Conservation (phyloP, 2,329 filamentous ascomycete species). For the Ceratocystiopsis sp. region DNA sequence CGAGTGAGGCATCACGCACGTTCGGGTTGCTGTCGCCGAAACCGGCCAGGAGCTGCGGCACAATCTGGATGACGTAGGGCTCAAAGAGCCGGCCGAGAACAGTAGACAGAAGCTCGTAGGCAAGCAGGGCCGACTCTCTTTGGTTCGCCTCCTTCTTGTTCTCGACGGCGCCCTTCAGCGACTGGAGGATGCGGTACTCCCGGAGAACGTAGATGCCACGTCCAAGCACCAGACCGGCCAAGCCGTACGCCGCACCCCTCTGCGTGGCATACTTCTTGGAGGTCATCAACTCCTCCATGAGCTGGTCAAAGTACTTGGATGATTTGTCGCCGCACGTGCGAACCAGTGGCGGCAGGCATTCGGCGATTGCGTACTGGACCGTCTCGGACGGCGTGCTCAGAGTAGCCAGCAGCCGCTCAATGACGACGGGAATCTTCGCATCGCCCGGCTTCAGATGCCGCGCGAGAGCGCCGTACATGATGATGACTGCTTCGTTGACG, state of each 20-base stretch:
- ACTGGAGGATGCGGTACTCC: conserved; percentile 73
- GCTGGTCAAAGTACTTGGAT: conserved; percentile 60
- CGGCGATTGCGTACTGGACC: conserved; percentile 90
- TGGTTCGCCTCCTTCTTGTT: conserved; percentile 89
- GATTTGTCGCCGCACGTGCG: conserved; percentile 63
- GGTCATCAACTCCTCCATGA: conserved; percentile 67
- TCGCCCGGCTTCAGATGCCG: conserved; percentile 78
- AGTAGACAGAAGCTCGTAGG: conserved; percentile 76
- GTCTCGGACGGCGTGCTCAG: conserved; percentile 90
- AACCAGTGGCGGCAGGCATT: conserved; percentile 84
- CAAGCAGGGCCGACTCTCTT: conserved; percentile 73
- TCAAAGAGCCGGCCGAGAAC: conserved; percentile 83
- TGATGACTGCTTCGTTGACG: conserved; percentile 92
- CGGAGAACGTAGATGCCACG: conserved; percentile 66
- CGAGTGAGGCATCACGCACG: conserved; percentile 82
- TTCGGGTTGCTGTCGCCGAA: conserved; percentile 82
- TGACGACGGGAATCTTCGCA: conserved; percentile 69
- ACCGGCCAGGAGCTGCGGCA: conserved; percentile 72
- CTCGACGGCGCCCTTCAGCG: conserved; percentile 66
- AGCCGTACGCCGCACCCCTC: conserved; percentile 83
- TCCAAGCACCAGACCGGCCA: conserved; percentile 81
- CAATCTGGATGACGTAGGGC: conserved; percentile 89
- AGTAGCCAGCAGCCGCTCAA: conserved; percentile 71
- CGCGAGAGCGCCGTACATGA: conserved; percentile 88
- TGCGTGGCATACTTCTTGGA: conserved; percentile 86